Evolutionary conservation across 2,329 filamentous ascomycete genomes (phyloP).

Genomic region (Cladosporium sp.): DNA sequence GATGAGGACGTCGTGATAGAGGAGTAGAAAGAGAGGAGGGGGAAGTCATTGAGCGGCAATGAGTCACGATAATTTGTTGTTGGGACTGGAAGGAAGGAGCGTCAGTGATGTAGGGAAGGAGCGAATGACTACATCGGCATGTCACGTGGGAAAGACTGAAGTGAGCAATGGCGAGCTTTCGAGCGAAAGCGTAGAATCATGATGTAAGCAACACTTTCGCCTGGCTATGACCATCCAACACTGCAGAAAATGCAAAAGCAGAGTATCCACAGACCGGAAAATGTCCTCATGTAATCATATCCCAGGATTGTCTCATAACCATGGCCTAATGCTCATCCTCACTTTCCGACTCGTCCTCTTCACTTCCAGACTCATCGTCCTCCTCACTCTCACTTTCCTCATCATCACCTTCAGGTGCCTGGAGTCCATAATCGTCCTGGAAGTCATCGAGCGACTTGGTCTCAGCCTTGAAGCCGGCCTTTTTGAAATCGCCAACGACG

Average conservation of each 20-base stretch:
- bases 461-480: slow-evolving; percentile 73
- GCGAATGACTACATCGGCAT: no score
- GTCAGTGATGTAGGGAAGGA: neutral
- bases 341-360: slow-evolving; percentile 12
- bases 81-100: neutral
- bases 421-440: slow-evolving; percentile 83
- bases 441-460: slow-evolving; percentile 72
- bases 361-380: slow-evolving; percentile 44
- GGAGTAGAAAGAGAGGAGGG: neutral
- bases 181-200: no score
- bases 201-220: neutral
- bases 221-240: no score
- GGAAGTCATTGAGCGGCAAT: neutral
- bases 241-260: neutral
- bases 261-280: neutral
- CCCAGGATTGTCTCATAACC: neutral
- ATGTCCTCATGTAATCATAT: neutral
- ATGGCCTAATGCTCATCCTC: slow-evolving; percentile 6
- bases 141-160: no score
- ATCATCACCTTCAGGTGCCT: slow-evolving; percentile 59
- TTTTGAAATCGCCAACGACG: slow-evolving; percentile 69
- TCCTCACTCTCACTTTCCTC: slow-evolving; percentile 59
- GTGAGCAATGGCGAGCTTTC: no score
- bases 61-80: neutral
- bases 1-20: neutral